These are phyloP conservation scores for Atkinsonella texensis DNA, from an alignment of 2,329 filamentous ascomycete genomes.

Conservation along the genomic window DNA sequence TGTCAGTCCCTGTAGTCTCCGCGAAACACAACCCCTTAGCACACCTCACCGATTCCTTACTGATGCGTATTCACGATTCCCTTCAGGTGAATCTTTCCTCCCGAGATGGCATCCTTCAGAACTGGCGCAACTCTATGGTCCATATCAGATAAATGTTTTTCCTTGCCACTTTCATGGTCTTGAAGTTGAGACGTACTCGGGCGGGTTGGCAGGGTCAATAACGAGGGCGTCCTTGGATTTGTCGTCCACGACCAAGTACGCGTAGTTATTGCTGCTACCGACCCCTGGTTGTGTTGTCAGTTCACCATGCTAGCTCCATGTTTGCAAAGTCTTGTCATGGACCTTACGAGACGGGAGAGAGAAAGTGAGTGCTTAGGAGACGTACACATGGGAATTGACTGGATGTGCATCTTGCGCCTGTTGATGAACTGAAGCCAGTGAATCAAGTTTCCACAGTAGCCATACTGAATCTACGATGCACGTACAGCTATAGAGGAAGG, in stretches of 20 bases:
- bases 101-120: slow-evolving; percentile 60
- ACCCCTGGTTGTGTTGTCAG: slow-evolving; percentile 43
- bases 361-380: slow-evolving; percentile 10
- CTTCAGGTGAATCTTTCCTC: slow-evolving; percentile 66
- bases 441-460: not conserved
- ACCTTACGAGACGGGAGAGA: slow-evolving; percentile 1
- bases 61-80: slow-evolving; percentile 96
- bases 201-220: slow-evolving; percentile 68
- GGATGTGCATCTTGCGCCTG: slow-evolving; percentile 58
- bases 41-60: slow-evolving; percentile 39
- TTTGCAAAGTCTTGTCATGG: not conserved
- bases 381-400: slow-evolving; percentile 82
- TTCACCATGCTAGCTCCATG: not conserved
- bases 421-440: slow-evolving; percentile 1
- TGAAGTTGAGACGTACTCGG: slow-evolving; percentile 44
- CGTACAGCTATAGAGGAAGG: not conserved
- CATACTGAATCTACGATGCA: not conserved
- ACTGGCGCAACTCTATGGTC: slow-evolving; percentile 42
- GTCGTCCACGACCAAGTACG: slow-evolving; percentile 69
- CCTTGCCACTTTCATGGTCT: not conserved
- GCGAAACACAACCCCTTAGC: not conserved
- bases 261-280: slow-evolving; percentile 71
- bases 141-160: slow-evolving; percentile 4
- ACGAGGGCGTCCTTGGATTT: slow-evolving; percentile 67
- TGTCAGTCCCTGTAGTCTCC: slow-evolving; percentile 1